phyloP scores from a whole-genome alignment of 1,139 yeast genomes.

The Kurtzmaniella natalensis region DNA sequence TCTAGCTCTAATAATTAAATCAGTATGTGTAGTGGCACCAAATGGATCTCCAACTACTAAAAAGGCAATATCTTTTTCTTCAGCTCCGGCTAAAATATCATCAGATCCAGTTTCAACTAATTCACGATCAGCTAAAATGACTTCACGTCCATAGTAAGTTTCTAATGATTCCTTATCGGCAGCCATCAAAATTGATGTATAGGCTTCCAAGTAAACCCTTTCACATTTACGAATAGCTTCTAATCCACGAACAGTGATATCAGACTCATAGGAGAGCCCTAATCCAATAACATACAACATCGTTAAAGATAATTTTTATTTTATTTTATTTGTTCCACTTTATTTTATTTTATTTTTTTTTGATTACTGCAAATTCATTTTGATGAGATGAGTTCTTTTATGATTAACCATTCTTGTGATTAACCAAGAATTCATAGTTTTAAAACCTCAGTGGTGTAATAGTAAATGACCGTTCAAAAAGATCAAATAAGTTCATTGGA shows the following conservation, averaged over 20 bases:
- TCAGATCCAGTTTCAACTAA: conserved; percentile 89
- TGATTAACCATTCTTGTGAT: too few species aligned
- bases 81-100: conserved; percentile 70
- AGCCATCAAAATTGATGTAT: conserved; percentile 93
- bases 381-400: neutral
- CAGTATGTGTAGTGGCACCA: conserved; percentile 98
- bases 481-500: neutral
- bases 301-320: conserved; percentile 3
- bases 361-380: neutral
- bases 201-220: conserved; percentile 90
- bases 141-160: conserved; percentile 78
- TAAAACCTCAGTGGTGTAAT: too few species aligned
- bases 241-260: conserved; percentile 91
- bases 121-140: conserved; percentile 89
- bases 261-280: conserved; percentile 84
- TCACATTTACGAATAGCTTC: conserved; percentile 79
- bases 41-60: conserved; percentile 96
- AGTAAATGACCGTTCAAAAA: too few species aligned
- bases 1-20: conserved; percentile 84
- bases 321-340: neutral
- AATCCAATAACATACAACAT: conserved; percentile 92
- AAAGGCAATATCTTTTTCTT: conserved; percentile 81
- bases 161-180: conserved; percentile 69
- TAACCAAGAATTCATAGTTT: too few species aligned
- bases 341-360: neutral